Base-by-base conservation (phyloP, 2,329 filamentous ascomycete genomes). In the Sphaceloma murrayae region DNA sequence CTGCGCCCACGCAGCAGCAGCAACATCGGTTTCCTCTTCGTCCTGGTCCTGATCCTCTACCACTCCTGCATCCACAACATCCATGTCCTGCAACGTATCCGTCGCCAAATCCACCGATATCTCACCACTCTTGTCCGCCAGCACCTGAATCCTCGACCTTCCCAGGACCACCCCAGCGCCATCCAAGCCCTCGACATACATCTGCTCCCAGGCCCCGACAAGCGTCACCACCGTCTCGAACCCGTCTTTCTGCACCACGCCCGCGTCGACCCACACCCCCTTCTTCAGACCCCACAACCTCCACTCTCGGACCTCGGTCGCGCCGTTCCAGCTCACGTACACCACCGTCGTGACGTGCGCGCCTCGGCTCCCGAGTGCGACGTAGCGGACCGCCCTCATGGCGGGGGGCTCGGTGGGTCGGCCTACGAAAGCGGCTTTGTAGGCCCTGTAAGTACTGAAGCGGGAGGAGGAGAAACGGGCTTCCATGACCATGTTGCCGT, bases 281-380 rank as follows among this genome's bases (percentile, higher is more conserved):
- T 42, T 18, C 9, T 31, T 21, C 1, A 40, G 47, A 16, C 48
- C 64, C 50, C 66, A 71, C 50, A 74, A 72, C 3, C 61, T 56
- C 74, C 73, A 69, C 1, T 46, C 52, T 2, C 48, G 48, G n/a
- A 68, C 56, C 18, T 65, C 63, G 0, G 67, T 69, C 0, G 64
- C 65, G 6, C 66, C 66, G 47, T 69, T 68, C 66, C 66, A 69
- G 7, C 66, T 72, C 2, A 74, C 69, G 53, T 73, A 76, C 5
- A 67, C 52, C 2, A 59, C 53, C 7, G 49, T 59, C 0, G 56
- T 55, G 1, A 54, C 40, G 4, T 32, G 49, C 4, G 27, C 38
- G 29, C 18, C 54, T 45, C 5, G 52, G 22, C 13, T 58, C n/a
- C 66, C 58, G 0, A 62, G 58, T 43, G 54, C 56, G 14, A 58